Evolutionary conservation across 129 eudicot genomes (phyloP).

Genomic region (Ambrosia artemisiifolia): DNA sequence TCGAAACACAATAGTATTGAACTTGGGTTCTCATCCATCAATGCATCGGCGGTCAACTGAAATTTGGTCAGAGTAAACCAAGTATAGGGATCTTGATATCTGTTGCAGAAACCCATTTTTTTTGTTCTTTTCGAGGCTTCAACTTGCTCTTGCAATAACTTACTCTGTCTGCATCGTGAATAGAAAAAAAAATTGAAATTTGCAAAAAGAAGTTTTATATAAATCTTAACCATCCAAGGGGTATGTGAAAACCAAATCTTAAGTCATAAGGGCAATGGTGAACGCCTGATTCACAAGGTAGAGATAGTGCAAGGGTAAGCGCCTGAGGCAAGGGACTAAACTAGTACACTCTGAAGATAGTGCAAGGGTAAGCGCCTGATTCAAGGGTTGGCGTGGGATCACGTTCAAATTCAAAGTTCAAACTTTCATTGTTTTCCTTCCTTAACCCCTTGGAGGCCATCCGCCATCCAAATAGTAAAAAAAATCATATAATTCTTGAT

Average conservation of each 20-base stretch:
- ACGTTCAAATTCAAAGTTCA: no score
- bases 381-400: no score
- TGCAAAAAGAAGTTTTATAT: background rate
- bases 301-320: no score
- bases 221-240: background rate
- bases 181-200: background rate
- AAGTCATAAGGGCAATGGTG: background rate
- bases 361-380: no score
- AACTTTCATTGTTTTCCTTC: background rate
- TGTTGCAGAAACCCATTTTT: constrained; percentile 16
- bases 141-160: constrained; percentile 19
- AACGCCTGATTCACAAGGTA: background rate
- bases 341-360: no score
- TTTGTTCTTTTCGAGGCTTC: background rate
- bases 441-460: background rate
- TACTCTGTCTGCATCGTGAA: constrained; percentile 33
- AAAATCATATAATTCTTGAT: background rate
- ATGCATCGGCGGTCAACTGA: constrained; percentile 24
- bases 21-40: constrained; percentile 11
- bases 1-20: constrained; percentile 15
- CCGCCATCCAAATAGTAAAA: background rate
- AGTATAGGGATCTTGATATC: constrained; percentile 16
- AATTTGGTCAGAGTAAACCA: background rate
- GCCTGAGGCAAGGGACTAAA: no score
- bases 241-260: no score